Percentiles rank a stretch among this genome's conserved stretches.
Conservation (phyloP, 495 filamentous ascomycete genomes). For the Talaromyces adpressus region DNA sequence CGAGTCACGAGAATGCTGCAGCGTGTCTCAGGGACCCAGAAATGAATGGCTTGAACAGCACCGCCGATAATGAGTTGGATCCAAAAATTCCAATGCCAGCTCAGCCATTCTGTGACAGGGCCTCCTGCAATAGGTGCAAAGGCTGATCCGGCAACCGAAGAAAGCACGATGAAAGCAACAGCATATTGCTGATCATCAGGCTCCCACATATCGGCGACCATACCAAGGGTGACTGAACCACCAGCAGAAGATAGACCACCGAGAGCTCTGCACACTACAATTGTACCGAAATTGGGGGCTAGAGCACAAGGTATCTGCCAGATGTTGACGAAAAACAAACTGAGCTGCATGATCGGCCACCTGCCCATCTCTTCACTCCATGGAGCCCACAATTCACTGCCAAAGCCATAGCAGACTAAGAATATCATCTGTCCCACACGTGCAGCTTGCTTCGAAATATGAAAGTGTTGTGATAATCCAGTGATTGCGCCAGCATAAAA, state of each 20-base stretch:
- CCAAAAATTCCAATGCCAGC: constrained; percentile 68
- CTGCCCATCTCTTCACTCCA: constrained; percentile 66
- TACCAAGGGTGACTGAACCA: constrained; percentile 64
- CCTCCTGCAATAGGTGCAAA: constrained; percentile 69
- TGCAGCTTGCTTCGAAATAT: constrained; percentile 50
- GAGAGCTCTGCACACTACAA: constrained; percentile 51
- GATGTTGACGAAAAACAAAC: constrained; percentile 56
- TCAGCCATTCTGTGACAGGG: constrained; percentile 53
- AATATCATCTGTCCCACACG: constrained; percentile 57
- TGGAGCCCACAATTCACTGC: constrained; percentile 67
- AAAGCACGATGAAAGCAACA: constrained; percentile 60
- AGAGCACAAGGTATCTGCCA: constrained; percentile 58
- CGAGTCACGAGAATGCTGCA: constrained; percentile 54
- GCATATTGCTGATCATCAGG: constrained; percentile 49
- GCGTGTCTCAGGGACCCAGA: constrained; percentile 61
- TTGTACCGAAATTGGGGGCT: constrained; percentile 54
- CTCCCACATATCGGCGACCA: constrained; percentile 67
- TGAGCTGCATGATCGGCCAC: constrained; percentile 55
- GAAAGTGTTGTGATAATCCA: constrained; percentile 48
- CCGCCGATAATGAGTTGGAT: constrained; percentile 65
- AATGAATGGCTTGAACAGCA: constrained; percentile 53
- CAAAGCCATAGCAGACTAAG: constrained; percentile 60
- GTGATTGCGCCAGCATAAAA: constrained; percentile 54
- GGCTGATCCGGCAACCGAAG: constrained; percentile 60
- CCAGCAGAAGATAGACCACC: constrained; percentile 64